Evolutionary conservation across 495 filamentous ascomycete species (phyloP).

Genomic region (Lindgomyces ingoldianus): DNA sequence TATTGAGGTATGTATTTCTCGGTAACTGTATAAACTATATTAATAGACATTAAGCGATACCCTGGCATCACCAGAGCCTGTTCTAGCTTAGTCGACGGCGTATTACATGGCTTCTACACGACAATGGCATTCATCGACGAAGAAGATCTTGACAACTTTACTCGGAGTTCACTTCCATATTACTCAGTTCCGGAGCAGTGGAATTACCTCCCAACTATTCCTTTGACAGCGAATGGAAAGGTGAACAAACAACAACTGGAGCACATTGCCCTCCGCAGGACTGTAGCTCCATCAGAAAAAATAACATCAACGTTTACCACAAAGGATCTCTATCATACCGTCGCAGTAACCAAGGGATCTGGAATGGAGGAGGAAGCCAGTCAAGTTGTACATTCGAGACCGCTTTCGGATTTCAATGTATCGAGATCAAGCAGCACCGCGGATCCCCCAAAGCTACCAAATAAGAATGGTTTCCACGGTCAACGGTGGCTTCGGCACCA

Average conservation of each 20-base stretch:
- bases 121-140: constrained; percentile 27
- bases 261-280: constrained; percentile 3
- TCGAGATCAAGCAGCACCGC: constrained; percentile 12
- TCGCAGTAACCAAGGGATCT: not conserved
- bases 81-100: constrained; percentile 13
- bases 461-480: constrained; percentile 25
- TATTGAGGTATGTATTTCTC: constrained; percentile 23
- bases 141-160: constrained; percentile 21
- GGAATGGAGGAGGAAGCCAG: not conserved
- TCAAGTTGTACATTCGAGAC: constrained; percentile 2
- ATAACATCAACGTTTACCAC: constrained; percentile 9
- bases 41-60: constrained; percentile 10
- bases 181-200: constrained; percentile 28
- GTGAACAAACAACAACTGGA: constrained; percentile 12
- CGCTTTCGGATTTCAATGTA: constrained; percentile 13
- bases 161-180: constrained; percentile 14
- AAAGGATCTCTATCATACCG: constrained; percentile 12
- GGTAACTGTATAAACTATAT: not conserved
- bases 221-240: constrained; percentile 26
- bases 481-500: constrained; percentile 29
- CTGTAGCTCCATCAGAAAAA: not conserved
- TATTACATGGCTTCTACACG: constrained; percentile 22
- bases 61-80: constrained; percentile 24
- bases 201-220: constrained; percentile 18
- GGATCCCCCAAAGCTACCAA: not conserved